phyloP scores from a whole-genome alignment of 208 protist species.

The Crithidia acanthocephali region DNA sequence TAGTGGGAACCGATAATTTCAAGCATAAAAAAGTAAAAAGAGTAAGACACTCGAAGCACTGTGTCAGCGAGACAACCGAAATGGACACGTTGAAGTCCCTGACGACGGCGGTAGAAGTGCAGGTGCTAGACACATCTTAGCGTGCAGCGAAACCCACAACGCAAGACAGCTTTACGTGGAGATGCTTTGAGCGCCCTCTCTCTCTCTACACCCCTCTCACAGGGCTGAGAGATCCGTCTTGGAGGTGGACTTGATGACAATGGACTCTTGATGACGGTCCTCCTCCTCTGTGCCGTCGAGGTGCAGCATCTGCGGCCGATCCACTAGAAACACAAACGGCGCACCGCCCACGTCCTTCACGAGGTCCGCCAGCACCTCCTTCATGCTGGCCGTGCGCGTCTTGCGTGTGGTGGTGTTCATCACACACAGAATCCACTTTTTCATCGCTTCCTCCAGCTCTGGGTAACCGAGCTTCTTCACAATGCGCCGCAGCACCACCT shows the following conservation, averaged over 20 bases:
- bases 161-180: no score
- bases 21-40: no score
- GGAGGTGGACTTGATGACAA: constrained; percentile 63
- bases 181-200: no score
- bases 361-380: constrained; percentile 47
- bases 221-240: constrained; percentile 44
- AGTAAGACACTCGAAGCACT: no score
- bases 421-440: constrained; percentile 56
- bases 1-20: no score
- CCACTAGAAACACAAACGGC: constrained; percentile 55
- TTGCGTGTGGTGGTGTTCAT: constrained; percentile 38
- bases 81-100: no score
- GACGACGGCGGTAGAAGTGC: no score
- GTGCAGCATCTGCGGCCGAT: constrained; percentile 47
- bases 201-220: constrained; percentile 20
- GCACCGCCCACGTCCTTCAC: constrained; percentile 52
- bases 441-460: constrained; percentile 31
- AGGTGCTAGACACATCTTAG: no score
- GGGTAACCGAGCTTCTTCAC: constrained; percentile 56
- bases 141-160: no score
- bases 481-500: constrained; percentile 52
- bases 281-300: constrained; percentile 47
- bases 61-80: no score
- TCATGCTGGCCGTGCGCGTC: constrained; percentile 48
- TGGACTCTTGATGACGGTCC: constrained; percentile 37